A percentile compares a stretch with the other conserved stretches of the same genome.
phyloP scores from a whole-genome alignment of 1,284 basidiomycete species.

The Rhodotorula sp. region DNA sequence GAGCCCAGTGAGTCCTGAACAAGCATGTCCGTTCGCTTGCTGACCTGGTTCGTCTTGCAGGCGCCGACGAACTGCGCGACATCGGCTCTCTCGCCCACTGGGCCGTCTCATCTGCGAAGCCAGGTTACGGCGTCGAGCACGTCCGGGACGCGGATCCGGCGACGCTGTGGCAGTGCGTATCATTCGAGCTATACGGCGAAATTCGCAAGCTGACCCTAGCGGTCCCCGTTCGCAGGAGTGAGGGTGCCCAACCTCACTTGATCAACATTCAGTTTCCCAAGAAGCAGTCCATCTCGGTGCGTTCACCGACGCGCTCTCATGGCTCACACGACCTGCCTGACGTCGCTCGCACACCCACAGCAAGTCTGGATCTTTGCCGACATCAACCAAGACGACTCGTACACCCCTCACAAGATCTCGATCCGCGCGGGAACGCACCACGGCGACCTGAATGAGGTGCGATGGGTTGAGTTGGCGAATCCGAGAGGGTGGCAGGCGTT shows the following conservation, averaged over 20 bases:
- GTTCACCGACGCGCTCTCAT: conserved; percentile 30
- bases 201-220: not conserved
- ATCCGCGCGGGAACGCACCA: conserved; percentile 89
- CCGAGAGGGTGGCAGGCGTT: conserved; percentile 89
- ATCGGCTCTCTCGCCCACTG: conserved; percentile 82
- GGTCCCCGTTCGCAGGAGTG: conserved; percentile 63
- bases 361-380: conserved; percentile 88
- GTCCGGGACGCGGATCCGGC: conserved; percentile 81
- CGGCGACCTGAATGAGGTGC: conserved; percentile 87
- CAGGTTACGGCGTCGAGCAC: conserved; percentile 92
- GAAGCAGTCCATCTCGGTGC: conserved; percentile 82
- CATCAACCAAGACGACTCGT: conserved; percentile 88
- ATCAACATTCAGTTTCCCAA: conserved; percentile 91
- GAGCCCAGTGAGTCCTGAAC: conserved; percentile 9
- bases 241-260: conserved; percentile 94
- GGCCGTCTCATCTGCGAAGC: conserved; percentile 97
- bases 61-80: conserved; percentile 56
- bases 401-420: conserved; percentile 87
- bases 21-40: not conserved
- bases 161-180: conserved; percentile 95
- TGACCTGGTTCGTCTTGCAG: not conserved
- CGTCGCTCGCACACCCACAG: conserved; percentile 52
- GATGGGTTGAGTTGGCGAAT: conserved; percentile 77
- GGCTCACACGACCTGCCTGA: not conserved
- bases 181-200: not conserved